These are phyloP conservation scores for Allantophomopsis lycopodina DNA, from an alignment of 2,329 filamentous ascomycete genomes.

Conservation along the genomic window DNA sequence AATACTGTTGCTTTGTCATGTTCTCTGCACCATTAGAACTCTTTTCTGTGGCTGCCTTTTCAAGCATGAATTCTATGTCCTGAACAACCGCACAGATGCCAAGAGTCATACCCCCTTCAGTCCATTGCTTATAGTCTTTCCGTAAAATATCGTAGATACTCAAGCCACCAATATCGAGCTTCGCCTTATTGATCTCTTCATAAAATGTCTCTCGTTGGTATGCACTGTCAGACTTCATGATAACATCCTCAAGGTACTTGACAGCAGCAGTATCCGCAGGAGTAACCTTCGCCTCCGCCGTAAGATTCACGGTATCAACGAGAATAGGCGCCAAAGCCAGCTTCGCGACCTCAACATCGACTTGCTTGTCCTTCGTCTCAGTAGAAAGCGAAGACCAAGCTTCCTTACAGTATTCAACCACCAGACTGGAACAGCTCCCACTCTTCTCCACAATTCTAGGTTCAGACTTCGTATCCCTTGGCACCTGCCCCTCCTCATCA, in stretches of 20 bases:
- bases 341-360: slow-evolving; percentile 47
- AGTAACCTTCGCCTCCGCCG: slow-evolving; percentile 49
- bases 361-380: slow-evolving; percentile 15
- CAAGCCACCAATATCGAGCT: slow-evolving; percentile 50
- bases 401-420: slow-evolving; percentile 43
- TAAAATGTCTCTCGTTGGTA: slow-evolving; percentile 46
- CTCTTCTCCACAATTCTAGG: slow-evolving; percentile 49
- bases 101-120: slow-evolving; percentile 36
- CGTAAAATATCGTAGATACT: slow-evolving; percentile 53
- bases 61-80: slow-evolving; percentile 45
- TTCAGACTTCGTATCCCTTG: slow-evolving; percentile 25
- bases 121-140: slow-evolving; percentile 81
- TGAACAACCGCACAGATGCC: slow-evolving; percentile 57
- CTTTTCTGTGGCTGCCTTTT: slow-evolving; percentile 27
- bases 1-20: slow-evolving; percentile 12
- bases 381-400: slow-evolving; percentile 36
- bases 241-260: slow-evolving; percentile 39
- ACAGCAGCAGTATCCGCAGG: slow-evolving; percentile 44
- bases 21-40: background rate
- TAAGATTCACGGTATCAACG: slow-evolving; percentile 58
- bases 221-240: slow-evolving; percentile 18
- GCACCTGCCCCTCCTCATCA: slow-evolving; percentile 50
- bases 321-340: slow-evolving; percentile 59
- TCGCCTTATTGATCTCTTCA: slow-evolving; percentile 44
- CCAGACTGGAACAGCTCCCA: slow-evolving; percentile 62